phyloP scores from a whole-genome alignment of 805 yeast species.

The Tetrapisispora namnaoensis region DNA sequence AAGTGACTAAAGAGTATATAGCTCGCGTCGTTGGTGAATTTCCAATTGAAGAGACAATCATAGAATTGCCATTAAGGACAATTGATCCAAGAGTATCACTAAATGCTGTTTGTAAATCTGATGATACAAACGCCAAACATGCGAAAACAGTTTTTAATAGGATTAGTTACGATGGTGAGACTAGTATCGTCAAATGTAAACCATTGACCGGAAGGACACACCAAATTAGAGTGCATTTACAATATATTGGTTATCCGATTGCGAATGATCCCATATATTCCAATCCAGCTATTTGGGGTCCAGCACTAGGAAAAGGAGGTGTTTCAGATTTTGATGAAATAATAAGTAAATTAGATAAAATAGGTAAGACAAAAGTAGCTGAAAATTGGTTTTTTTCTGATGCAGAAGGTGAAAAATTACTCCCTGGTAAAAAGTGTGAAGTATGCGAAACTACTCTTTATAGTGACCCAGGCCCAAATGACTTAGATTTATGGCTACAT shows the following conservation, averaged over 20 bases:
- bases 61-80: conserved; percentile 61
- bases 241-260: conserved; percentile 80
- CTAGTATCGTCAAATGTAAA: conserved; percentile 62
- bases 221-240: conserved; percentile 89
- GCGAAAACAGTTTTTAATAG: conserved; percentile 65
- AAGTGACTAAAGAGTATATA: conserved; percentile 70
- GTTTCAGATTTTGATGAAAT: conserved; percentile 41
- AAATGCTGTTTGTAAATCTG: conserved; percentile 38
- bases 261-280: conserved; percentile 90
- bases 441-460: conserved; percentile 63
- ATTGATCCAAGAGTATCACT: conserved; percentile 66
- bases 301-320: conserved; percentile 52
- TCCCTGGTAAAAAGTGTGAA: conserved; percentile 45
- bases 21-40: conserved; percentile 86
- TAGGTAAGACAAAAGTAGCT: conserved; percentile 65
- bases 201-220: conserved; percentile 94
- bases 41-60: conserved; percentile 47
- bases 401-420: conserved; percentile 54
- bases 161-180: conserved; percentile 55
- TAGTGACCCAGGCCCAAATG: conserved; percentile 83
- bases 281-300: conserved; percentile 73
- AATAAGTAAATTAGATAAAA: conserved; percentile 39
- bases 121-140: conserved; percentile 38
- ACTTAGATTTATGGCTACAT: conserved; percentile 82
- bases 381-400: conserved; percentile 56